Evolutionary conservation across 1,284 basidiomycete genomes (phyloP), one percentile per base, ranked within the genome.

Genomic region (Kwoniella shivajii): DNA sequence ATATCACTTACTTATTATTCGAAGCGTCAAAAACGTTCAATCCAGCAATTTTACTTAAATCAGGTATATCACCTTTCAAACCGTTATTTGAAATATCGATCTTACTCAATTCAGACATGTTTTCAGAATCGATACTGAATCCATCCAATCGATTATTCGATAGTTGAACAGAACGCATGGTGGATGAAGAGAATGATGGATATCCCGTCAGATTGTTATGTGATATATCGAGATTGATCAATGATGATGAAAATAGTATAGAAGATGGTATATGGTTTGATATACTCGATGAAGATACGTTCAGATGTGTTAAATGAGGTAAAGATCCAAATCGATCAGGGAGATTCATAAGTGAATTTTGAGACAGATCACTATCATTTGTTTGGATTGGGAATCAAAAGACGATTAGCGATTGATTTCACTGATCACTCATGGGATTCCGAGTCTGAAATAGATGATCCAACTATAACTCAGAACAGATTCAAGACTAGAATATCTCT

Each of bases 221-320:
- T 10, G 61, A 50, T 18, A 66, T 48, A 45, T 66, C 55, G 42
- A 66, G 37, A n/a, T 54, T 61, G 39, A 53, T 46, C 27, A 66
- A 29, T 20, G 52, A 31, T 3, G 29, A 6, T 6, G 30, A 39
- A 22, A 50, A 34, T n/a, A 56, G 24, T 1, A 66, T 46, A 0
- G 57, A 39, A 9, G 49, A 16, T 3, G 65, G 63, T 22, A 66
- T 55, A 0, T 44, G 4, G 3, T 55, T 52, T 44, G 57, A 24
- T 2, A 66, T n/a, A 10, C 18, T 22, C 3, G 54, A 57, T 30
- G 53, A 53, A 6, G 60, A 38, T n/a, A 56, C 47, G 18, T 61
- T 62, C 22, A 66, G 33, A 29, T 60, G 54, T 5, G 58, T 52
- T 5, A 66, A 45, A 5, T 34, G 34, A 20, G 49, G 46, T 4